These are phyloP conservation scores for Theobroma grandiflorum DNA, from an alignment of 441 rosid species.

Conservation along the genomic window DNA sequence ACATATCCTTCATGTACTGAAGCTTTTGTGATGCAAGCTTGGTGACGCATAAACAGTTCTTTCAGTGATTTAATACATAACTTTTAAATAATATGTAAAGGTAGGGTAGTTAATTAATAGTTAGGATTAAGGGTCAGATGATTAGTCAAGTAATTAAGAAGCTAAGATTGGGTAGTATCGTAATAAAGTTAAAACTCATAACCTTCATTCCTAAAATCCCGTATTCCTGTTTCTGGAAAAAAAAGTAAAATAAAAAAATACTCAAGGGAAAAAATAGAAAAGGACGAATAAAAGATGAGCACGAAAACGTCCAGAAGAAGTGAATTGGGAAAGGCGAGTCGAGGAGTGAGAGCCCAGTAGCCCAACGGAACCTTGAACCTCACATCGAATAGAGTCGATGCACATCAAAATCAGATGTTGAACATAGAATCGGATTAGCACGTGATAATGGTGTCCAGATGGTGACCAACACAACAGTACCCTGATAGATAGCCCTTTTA, in stretches of 20 bases:
- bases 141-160: background rate
- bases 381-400: slow-evolving; percentile 7
- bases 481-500: background rate
- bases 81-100: too few relatives aligned
- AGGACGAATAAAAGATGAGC: background rate
- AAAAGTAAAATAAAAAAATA: too few relatives aligned
- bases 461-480: background rate
- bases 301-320: slow-evolving; percentile 4
- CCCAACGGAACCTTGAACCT: background rate
- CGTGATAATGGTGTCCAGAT: slow-evolving; percentile 13
- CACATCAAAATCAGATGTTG: background rate
- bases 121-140: background rate
- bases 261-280: background rate
- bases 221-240: background rate
- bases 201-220: background rate
- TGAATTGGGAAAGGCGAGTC: background rate
- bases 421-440: background rate
- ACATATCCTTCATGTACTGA: too few relatives aligned
- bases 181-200: background rate
- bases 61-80: too few relatives aligned
- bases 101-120: too few relatives aligned
- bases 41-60: too few relatives aligned
- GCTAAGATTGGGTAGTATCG: background rate
- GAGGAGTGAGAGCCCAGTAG: background rate
- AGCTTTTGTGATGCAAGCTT: too few relatives aligned